Conservation (phyloP, 1,284 basidiomycete genomes). For the Ustilago curta region DNA sequence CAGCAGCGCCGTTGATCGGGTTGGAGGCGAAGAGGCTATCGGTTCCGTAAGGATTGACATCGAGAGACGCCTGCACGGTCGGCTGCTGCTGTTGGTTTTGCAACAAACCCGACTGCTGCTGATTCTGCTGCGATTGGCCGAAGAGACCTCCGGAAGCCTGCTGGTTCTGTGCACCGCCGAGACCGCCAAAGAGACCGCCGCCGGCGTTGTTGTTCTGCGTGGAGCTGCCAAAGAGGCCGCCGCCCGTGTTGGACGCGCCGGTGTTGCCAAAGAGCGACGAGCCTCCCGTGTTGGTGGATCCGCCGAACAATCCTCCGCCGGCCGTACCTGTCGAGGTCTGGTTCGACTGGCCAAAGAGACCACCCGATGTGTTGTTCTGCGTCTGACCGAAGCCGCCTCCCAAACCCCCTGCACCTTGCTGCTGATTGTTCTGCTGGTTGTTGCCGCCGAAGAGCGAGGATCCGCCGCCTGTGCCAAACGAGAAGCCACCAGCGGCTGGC, state of each 20-base stretch:
- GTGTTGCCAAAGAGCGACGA: constrained; percentile 61
- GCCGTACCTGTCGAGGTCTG: constrained; percentile 48
- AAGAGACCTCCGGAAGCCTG: constrained; percentile 40
- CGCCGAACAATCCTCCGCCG: constrained; percentile 61
- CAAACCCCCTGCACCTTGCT: constrained; percentile 38
- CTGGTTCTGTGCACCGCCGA: constrained; percentile 46
- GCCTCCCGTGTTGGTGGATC: constrained; percentile 43
- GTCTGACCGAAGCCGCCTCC: constrained; percentile 45
- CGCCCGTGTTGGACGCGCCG: constrained; percentile 66
- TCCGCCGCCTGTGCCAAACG: constrained; percentile 62
- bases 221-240: constrained; percentile 73
- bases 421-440: constrained; percentile 43
- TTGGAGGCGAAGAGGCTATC: constrained; percentile 74
- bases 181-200: constrained; percentile 58
- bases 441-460: constrained; percentile 58
- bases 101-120: constrained; percentile 47
- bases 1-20: constrained; percentile 45
- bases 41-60: constrained; percentile 85
- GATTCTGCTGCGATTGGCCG: constrained; percentile 44
- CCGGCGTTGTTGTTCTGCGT: constrained; percentile 39
- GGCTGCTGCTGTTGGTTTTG: constrained; percentile 68
- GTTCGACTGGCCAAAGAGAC: constrained; percentile 62
- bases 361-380: constrained; percentile 35
- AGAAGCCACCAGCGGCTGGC: constrained; percentile 51
- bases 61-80: constrained; percentile 73